These are phyloP conservation scores for Fusarium buxicola DNA, from an alignment of 2,329 filamentous ascomycete species.

Conservation along the genomic window DNA sequence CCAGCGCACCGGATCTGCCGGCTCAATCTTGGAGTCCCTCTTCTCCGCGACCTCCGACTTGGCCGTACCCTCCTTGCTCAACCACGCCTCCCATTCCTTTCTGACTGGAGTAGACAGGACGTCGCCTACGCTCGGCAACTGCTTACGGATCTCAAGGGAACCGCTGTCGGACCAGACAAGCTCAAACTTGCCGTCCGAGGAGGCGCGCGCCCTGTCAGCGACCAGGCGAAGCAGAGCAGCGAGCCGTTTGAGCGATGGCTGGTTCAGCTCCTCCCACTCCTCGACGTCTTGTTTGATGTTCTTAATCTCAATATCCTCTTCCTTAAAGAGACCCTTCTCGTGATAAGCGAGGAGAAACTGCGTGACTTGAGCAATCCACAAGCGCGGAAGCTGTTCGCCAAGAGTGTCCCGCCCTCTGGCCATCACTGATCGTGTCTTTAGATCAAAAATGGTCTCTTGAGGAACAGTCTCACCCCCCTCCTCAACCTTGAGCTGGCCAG, in stretches of 20 bases:
- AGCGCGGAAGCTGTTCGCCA: slow-evolving; percentile 53
- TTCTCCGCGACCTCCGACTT: neutral
- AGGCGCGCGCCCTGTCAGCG: slow-evolving; percentile 16
- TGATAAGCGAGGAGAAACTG: slow-evolving; percentile 58
- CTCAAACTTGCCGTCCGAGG: slow-evolving; percentile 39
- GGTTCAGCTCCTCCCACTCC: slow-evolving; percentile 53
- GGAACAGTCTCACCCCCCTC: slow-evolving; percentile 45
- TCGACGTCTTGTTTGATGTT: slow-evolving; percentile 48
- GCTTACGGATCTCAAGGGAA: slow-evolving; percentile 43
- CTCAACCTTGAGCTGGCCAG: slow-evolving; percentile 21
- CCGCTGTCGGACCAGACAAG: slow-evolving; percentile 30
- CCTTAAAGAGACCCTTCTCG: slow-evolving; percentile 48
- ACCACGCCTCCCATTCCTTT: slow-evolving; percentile 44
- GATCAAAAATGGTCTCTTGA: slow-evolving; percentile 54
- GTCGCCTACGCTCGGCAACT: slow-evolving; percentile 37
- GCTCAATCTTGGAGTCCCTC: slow-evolving; percentile 3
- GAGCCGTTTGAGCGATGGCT: slow-evolving; percentile 47
- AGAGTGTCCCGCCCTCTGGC: slow-evolving; percentile 42
- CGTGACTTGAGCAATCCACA: slow-evolving; percentile 56
- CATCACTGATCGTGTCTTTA: slow-evolving; percentile 56
- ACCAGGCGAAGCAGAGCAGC: slow-evolving; percentile 39
- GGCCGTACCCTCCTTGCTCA: slow-evolving; percentile 6
- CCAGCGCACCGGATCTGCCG: slow-evolving; percentile 6
- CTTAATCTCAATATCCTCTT: slow-evolving; percentile 49
- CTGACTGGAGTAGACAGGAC: slow-evolving; percentile 39